phyloP scores from a whole-genome alignment of 2,329 filamentous ascomycete genomes.

The Nigrospora sphaerica region DNA sequence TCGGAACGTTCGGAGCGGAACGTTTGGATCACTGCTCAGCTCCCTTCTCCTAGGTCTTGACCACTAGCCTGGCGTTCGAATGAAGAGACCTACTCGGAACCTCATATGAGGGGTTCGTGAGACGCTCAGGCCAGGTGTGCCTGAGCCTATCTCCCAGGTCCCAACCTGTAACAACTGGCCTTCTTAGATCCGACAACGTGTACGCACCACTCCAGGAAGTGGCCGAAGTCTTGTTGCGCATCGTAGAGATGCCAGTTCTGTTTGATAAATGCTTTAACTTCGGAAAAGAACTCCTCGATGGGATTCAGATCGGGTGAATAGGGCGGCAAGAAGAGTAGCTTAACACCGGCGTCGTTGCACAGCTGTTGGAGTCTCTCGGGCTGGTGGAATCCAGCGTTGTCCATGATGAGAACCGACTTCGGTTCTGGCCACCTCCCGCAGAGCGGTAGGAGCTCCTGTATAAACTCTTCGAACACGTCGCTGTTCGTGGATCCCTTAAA shows the following conservation, averaged over 20 bases:
- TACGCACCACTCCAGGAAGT: constrained; percentile 1
- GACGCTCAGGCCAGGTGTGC: too few species aligned
- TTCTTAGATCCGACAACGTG: neutral
- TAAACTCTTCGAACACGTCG: constrained; percentile 16
- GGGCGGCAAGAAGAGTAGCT: neutral
- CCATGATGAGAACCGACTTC: constrained; percentile 22
- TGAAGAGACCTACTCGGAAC: too few species aligned
- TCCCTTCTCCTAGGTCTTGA: too few species aligned
- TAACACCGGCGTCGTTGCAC: neutral
- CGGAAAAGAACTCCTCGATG: constrained; percentile 1
- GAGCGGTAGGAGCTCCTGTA: constrained; percentile 18
- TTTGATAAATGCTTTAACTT: constrained; percentile 1
- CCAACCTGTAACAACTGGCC: too few species aligned
- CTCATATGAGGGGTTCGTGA: too few species aligned
- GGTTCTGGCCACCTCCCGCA: constrained; percentile 18
- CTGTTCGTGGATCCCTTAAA: constrained; percentile 15
- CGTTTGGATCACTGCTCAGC: too few species aligned
- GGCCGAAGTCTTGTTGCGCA: neutral
- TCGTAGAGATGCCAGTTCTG: neutral
- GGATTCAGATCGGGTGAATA: constrained; percentile 1
- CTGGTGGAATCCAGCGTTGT: constrained; percentile 20
- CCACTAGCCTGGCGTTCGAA: too few species aligned
- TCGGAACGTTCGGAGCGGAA: too few species aligned
- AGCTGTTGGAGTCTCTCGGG: constrained; percentile 4
- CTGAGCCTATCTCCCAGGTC: too few species aligned